Percentiles rank a stretch among this genome's conserved stretches.
Evolutionary conservation across 208 protist genomes (phyloP).

Genomic region (Histomonas meleagridis): DNA sequence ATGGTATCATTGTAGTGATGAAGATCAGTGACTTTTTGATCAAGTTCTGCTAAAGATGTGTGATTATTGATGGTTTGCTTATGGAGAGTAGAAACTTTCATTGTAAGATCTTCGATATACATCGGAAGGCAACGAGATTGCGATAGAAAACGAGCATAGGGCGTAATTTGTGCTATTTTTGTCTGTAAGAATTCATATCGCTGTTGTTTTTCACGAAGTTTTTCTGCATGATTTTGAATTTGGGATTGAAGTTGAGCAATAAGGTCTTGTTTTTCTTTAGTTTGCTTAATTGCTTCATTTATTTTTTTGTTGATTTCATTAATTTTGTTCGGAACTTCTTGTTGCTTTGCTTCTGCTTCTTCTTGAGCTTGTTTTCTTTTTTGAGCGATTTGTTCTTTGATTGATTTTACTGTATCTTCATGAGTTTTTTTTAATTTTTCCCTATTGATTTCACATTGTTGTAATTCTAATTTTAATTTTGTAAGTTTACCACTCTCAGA

Average conservation of each 20-base stretch:
- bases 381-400: background rate
- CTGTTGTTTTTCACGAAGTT: background rate
- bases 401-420: background rate
- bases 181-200: background rate
- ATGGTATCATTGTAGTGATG: background rate
- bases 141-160: background rate
- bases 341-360: background rate
- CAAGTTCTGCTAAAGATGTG: background rate
- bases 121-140: background rate
- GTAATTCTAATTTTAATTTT: too few relatives aligned
- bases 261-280: slow-evolving; percentile 19
- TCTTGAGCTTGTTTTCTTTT: background rate
- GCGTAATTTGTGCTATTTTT: background rate
- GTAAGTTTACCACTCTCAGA: too few relatives aligned
- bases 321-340: background rate
- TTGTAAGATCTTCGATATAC: slow-evolving; percentile 23
- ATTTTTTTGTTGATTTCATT: slow-evolving; percentile 14
- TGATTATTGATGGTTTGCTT: background rate
- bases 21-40: slow-evolving; percentile 9
- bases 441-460: too few relatives aligned
- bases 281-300: background rate
- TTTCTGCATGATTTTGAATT: background rate
- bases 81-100: background rate
- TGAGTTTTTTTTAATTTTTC: background rate
- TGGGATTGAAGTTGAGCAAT: background rate